Conservation (phyloP, 129 eudicot species). For the Flaveria bidentis region DNA sequence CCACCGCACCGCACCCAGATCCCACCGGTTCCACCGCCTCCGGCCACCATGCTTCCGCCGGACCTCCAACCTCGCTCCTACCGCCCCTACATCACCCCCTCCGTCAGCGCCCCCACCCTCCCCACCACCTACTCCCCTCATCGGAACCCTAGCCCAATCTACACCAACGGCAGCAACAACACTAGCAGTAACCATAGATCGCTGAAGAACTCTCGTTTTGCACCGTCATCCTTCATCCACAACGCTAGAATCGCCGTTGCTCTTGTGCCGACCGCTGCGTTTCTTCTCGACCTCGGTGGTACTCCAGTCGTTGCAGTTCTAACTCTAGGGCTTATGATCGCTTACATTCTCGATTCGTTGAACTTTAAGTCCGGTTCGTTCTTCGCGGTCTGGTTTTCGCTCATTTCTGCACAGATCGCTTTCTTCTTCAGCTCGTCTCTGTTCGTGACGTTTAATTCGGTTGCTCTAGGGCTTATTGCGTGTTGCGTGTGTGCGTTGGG, state of each 20-base stretch:
- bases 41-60: slow-evolving; percentile 79
- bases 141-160: slow-evolving; percentile 53
- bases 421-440: slow-evolving; percentile 74
- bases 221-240: slow-evolving; percentile 60
- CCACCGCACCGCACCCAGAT: not conserved
- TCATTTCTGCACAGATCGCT: slow-evolving; percentile 73
- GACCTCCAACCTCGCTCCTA: slow-evolving; percentile 76
- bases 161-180: slow-evolving; percentile 31
- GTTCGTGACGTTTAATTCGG: slow-evolving; percentile 44
- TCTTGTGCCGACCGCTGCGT: slow-evolving; percentile 78
- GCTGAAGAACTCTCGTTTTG: slow-evolving; percentile 56
- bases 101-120: slow-evolving; percentile 63
- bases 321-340: slow-evolving; percentile 81
- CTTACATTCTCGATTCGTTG: slow-evolving; percentile 84
- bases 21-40: slow-evolving; percentile 37
- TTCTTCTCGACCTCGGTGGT: slow-evolving; percentile 95
- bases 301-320: slow-evolving; percentile 69
- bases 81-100: slow-evolving; percentile 73
- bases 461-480: slow-evolving; percentile 54
- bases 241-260: slow-evolving; percentile 75
- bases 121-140: slow-evolving; percentile 53
- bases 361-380: slow-evolving; percentile 81
- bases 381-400: slow-evolving; percentile 86
- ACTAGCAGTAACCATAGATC: slow-evolving; percentile 38
- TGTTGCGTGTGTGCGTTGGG: slow-evolving; percentile 53